Conservation (phyloP, 441 rosid species). For the Bruguiera hainesii region DNA sequence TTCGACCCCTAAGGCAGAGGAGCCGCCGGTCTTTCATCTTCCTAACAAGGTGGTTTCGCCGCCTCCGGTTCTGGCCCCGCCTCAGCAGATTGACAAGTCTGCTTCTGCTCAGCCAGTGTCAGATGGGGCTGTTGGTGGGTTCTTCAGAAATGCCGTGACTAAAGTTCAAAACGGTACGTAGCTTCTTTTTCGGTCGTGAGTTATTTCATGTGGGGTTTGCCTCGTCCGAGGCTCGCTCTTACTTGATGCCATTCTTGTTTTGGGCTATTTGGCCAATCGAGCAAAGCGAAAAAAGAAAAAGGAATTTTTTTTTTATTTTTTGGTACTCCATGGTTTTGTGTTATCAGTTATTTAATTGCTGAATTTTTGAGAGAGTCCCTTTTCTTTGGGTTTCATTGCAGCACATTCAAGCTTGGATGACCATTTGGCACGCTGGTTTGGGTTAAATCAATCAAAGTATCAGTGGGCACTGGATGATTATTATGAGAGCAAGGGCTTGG, state of each 20-base stretch:
- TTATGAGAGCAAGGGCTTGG: conserved; percentile 67
- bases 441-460: conserved; percentile 94
- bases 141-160: conserved; percentile 63
- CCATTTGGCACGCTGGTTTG: conserved; percentile 95
- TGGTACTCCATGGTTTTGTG: too few species aligned
- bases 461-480: conserved; percentile 80
- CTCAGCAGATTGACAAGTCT: conserved; percentile 52
- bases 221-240: not conserved
- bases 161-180: conserved; percentile 73
- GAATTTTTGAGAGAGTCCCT: too few species aligned
- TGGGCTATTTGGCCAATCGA: too few species aligned
- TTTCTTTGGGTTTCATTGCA: conserved; percentile 25
- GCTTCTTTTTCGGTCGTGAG: not conserved
- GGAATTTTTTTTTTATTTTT: too few species aligned
- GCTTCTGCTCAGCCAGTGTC: conserved; percentile 26
- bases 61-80: conserved; percentile 77
- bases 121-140: conserved; percentile 50
- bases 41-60: conserved; percentile 44
- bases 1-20: conserved; percentile 64
- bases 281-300: too few species aligned
- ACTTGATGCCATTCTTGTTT: not conserved
- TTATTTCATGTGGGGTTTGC: not conserved
- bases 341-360: too few species aligned
- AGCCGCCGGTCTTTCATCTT: conserved; percentile 32
- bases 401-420: conserved; percentile 97